Evolutionary conservation across 2,329 filamentous ascomycete genomes (phyloP).

Genomic region (Penicillium griseofulvum): DNA sequence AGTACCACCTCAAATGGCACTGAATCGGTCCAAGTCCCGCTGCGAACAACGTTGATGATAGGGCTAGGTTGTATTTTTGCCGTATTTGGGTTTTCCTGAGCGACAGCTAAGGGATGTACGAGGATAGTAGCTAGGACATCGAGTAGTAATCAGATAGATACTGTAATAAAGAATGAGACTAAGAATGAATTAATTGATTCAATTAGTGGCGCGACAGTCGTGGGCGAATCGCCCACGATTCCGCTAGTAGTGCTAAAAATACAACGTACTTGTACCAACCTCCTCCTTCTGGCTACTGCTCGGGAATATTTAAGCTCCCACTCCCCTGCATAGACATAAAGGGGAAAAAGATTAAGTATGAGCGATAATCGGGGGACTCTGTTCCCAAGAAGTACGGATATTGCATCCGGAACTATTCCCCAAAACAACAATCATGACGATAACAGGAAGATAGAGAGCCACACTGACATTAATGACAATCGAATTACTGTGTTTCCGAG

Average conservation of each 20-base stretch:
- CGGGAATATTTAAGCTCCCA: background rate
- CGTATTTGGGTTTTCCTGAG: background rate
- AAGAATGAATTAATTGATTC: background rate
- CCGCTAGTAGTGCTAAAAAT: background rate
- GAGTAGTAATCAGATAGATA: background rate
- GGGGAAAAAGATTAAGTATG: background rate
- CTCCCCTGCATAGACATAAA: background rate
- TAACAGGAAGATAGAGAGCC: background rate
- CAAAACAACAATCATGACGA: background rate
- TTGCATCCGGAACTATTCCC: background rate
- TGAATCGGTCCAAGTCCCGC: background rate
- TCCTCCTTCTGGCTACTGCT: background rate
- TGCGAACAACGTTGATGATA: background rate
- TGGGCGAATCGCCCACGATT: conserved; percentile 7
- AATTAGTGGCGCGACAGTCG: background rate
- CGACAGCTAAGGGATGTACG: background rate
- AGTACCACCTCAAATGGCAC: background rate
- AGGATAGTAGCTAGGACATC: background rate
- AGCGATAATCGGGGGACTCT: background rate
- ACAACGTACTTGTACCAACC: background rate
- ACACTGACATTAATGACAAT: background rate
- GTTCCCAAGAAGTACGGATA: background rate
- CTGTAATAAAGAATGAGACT: background rate
- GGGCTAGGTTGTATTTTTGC: background rate
- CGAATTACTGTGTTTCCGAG: background rate